These are phyloP conservation scores for Vinca major DNA, from an alignment of 305 asterid genomes.

Conservation along the genomic window DNA sequence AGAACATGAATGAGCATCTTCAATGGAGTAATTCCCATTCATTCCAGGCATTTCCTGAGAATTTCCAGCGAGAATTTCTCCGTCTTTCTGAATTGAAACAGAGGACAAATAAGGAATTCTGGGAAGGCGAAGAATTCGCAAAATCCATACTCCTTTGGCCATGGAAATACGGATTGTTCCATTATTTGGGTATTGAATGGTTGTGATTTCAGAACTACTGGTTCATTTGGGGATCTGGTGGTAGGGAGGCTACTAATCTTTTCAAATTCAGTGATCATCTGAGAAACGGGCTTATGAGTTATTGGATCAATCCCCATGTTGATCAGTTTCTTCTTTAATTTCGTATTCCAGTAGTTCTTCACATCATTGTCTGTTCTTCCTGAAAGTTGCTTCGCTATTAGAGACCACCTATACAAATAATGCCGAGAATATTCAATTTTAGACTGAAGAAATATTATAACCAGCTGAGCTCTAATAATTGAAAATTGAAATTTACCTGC, in stretches of 20 bases:
- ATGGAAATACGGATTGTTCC: conserved; percentile 11
- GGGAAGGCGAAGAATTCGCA: too few relatives aligned
- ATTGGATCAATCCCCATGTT: conserved; percentile 86
- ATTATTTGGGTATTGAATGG: conserved; percentile 6
- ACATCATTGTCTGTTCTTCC: conserved; percentile 97
- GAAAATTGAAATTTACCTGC: conserved; percentile 39
- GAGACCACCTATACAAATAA: conserved; percentile 56
- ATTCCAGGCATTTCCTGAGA: neutral
- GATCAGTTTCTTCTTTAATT: conserved; percentile 74
- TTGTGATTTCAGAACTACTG: too few relatives aligned
- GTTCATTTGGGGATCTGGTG: conserved; percentile 23
- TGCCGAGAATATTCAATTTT: too few relatives aligned
- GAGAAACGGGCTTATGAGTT: conserved; percentile 92
- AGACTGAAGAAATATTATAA: too few relatives aligned
- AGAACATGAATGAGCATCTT: too few relatives aligned
- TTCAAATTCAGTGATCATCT: conserved; percentile 62
- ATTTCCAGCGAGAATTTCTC: neutral
- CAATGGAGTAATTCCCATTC: too few relatives aligned
- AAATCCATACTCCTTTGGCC: too few relatives aligned
- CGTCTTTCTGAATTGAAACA: conserved; percentile 1
- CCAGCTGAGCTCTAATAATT: too few relatives aligned
- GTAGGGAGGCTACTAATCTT: conserved; percentile 48
- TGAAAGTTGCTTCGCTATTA: conserved; percentile 67
- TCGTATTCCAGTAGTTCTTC: conserved; percentile 96
- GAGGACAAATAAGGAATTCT: conserved; percentile 17